A percentile compares a stretch with the other conserved stretches of the same genome.
Evolutionary conservation across 2,329 filamentous ascomycete species (phyloP).

Genomic region (Didymella lethalis): DNA sequence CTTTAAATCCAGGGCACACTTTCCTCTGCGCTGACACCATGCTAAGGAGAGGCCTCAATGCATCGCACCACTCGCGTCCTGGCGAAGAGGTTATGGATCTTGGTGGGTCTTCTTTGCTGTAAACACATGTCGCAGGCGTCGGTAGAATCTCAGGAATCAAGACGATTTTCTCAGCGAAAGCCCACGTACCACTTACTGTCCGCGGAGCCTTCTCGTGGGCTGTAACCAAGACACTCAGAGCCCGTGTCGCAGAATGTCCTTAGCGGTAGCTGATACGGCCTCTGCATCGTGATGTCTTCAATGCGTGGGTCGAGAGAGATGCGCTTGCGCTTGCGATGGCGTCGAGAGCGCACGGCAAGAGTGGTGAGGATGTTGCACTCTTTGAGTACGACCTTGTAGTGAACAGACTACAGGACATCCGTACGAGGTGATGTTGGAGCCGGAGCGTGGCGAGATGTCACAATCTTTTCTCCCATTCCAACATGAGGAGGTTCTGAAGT

Average conservation of each 20-base stretch:
- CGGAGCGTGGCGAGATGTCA: not conserved
- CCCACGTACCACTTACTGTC: too few species aligned
- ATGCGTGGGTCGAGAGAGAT: slow-evolving; percentile 21
- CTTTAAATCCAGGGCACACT: not conserved
- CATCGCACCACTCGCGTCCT: too few species aligned
- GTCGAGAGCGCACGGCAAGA: slow-evolving; percentile 25
- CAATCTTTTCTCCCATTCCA: not conserved
- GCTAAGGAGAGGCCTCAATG: not conserved
- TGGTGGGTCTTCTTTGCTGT: too few species aligned
- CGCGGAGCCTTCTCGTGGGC: too few species aligned
- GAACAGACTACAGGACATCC: slow-evolving; percentile 31
- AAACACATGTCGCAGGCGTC: too few species aligned
- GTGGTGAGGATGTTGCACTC: slow-evolving; percentile 21
- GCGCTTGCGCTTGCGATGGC: slow-evolving; percentile 28
- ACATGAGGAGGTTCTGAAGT: not conserved
- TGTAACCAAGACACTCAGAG: too few species aligned
- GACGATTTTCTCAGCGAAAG: too few species aligned
- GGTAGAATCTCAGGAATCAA: too few species aligned
- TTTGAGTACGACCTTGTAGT: slow-evolving; percentile 36
- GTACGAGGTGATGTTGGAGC: slow-evolving; percentile 27
- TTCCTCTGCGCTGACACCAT: not conserved
- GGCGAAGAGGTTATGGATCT: too few species aligned
- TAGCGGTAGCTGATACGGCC: too few species aligned
- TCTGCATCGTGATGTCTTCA: slow-evolving; percentile 32
- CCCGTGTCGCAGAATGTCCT: too few species aligned